These are phyloP conservation scores for Teratosphaeria gauchensis DNA, from an alignment of 2,329 filamentous ascomycete genomes.

Conservation along the genomic window DNA sequence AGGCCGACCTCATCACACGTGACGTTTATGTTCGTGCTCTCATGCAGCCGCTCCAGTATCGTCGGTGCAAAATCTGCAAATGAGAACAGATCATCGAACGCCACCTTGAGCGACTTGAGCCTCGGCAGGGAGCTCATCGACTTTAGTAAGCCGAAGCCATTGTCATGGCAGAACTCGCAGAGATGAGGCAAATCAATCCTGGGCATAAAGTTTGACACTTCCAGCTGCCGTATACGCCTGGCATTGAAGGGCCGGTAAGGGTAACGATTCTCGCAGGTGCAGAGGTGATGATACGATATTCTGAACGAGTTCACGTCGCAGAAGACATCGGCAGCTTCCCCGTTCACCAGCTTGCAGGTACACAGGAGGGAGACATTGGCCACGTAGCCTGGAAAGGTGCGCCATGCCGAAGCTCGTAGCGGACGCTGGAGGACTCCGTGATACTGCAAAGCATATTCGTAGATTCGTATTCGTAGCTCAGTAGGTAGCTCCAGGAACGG, in stretches of 20 bases:
- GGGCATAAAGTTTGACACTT: slow-evolving; percentile 2
- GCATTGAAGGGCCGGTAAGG: neutral
- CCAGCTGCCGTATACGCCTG: slow-evolving; percentile 1
- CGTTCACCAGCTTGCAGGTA: neutral
- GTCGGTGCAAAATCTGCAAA: neutral
- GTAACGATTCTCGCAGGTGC: slow-evolving; percentile 3
- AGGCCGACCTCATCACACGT: slow-evolving; percentile 1
- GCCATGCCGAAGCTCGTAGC: neutral
- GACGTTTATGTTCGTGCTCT: neutral
- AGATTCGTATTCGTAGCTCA: slow-evolving; percentile 5
- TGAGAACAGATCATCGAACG: neutral
- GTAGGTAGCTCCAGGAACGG: slow-evolving; percentile 4
- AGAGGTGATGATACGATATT: slow-evolving; percentile 4
- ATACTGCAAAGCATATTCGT: slow-evolving; percentile 1
- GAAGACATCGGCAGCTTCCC: neutral
- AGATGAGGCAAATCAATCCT: neutral
- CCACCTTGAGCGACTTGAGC: neutral
- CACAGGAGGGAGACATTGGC: slow-evolving; percentile 1
- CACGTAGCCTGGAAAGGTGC: neutral
- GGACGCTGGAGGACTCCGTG: neutral
- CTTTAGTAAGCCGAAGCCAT: slow-evolving; percentile 2
- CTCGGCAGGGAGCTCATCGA: neutral
- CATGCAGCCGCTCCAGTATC: neutral
- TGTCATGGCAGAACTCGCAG: slow-evolving; percentile 2
- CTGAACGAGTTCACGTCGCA: slow-evolving; percentile 4